Conservation (phyloP, 2,329 filamentous ascomycete genomes). For the Aspergillus fumigatus region DNA sequence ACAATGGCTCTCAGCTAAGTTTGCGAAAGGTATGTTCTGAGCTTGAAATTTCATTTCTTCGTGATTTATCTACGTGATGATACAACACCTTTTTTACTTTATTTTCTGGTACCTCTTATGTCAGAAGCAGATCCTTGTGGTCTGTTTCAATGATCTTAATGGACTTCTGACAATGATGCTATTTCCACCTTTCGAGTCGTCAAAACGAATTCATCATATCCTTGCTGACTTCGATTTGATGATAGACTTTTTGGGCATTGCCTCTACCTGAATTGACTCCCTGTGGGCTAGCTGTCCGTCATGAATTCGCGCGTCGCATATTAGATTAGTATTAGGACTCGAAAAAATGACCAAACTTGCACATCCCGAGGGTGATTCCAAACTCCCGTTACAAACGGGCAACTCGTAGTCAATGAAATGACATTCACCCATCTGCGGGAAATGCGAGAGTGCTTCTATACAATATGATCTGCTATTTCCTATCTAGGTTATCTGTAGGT, state of each 20-base stretch:
- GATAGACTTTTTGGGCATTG: neutral
- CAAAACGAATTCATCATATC: conserved; percentile 5
- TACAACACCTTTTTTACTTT: conserved; percentile 52
- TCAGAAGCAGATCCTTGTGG: conserved; percentile 54
- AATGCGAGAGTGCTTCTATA: neutral
- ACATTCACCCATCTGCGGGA: neutral
- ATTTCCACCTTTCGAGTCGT: neutral
- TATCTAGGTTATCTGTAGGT: neutral
- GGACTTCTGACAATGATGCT: conserved; percentile 68
- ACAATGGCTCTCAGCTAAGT: neutral
- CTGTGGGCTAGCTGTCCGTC: too few species aligned
- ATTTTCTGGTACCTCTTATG: conserved; percentile 98
- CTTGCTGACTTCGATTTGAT: conserved; percentile 10
- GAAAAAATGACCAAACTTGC: neutral
- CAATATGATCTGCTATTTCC: neutral
- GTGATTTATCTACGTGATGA: conserved; percentile 59
- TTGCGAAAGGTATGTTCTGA: conserved; percentile 14
- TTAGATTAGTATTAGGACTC: neutral
- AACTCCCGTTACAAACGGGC: neutral
- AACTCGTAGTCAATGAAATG: neutral
- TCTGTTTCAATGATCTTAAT: conserved; percentile 69
- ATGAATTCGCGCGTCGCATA: neutral
- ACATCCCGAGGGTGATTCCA: too few species aligned
- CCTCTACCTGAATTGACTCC: neutral
- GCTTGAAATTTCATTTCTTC: conserved; percentile 14